These are phyloP conservation scores for Teratosphaeria viscida DNA, from an alignment of 2,329 filamentous ascomycete species.

Conservation along the genomic window DNA sequence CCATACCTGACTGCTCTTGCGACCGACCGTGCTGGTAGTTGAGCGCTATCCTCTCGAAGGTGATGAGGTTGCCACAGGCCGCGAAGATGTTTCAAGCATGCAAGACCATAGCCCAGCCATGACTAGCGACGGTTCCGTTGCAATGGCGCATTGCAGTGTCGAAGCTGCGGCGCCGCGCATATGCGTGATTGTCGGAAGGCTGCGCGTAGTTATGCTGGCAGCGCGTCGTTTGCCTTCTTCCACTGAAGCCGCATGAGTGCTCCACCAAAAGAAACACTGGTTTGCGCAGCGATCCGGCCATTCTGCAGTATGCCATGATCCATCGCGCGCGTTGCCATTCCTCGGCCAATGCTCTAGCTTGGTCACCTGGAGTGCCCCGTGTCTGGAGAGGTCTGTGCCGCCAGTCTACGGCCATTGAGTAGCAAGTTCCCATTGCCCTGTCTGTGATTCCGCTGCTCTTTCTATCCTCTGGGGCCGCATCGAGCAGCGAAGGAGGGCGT, in stretches of 20 bases:
- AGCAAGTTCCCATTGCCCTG: not conserved
- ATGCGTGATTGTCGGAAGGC: not conserved
- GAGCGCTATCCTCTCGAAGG: too few relatives aligned
- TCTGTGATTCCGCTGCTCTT: not conserved
- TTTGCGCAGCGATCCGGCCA: not conserved
- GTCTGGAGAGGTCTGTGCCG: not conserved
- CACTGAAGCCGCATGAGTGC: not conserved
- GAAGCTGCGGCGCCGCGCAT: too few relatives aligned
- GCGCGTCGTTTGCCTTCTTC: not conserved
- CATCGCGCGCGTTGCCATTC: not conserved
- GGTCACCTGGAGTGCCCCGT: not conserved
- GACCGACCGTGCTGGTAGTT: too few relatives aligned
- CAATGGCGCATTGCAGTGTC: too few relatives aligned
- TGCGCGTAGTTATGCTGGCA: not conserved
- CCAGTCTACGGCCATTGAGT: not conserved
- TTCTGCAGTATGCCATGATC: not conserved
- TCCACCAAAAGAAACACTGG: not conserved
- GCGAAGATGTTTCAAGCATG: too few relatives aligned
- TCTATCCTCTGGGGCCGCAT: not conserved
- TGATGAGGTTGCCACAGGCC: too few relatives aligned
- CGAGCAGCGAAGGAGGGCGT: not conserved
- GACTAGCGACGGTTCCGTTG: too few relatives aligned
- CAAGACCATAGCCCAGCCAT: too few relatives aligned
- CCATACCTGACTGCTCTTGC: too few relatives aligned
- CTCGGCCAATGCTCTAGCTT: not conserved